These are phyloP conservation scores for Pythium myriotylum DNA, from an alignment of 352 stramenopile genomes.

Conservation along the genomic window DNA sequence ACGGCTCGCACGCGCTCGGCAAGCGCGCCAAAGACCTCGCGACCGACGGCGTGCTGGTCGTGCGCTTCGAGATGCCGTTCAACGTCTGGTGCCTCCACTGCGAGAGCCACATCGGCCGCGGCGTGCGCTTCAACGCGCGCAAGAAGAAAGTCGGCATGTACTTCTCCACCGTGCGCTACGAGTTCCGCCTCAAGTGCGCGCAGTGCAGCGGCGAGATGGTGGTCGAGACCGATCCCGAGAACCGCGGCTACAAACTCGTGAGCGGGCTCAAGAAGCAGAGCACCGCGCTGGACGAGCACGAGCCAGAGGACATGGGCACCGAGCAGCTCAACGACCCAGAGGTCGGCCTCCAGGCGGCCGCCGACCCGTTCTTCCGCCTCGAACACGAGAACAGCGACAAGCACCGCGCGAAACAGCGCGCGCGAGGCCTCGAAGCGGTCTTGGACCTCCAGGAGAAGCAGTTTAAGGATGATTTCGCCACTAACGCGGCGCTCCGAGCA, in stretches of 20 bases:
- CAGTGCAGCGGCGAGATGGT: conserved; percentile 87
- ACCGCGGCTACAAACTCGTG: conserved; percentile 86
- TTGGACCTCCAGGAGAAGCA: conserved; percentile 58
- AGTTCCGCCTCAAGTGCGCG: conserved; percentile 95
- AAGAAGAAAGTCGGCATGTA: conserved; percentile 92
- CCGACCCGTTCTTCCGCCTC: conserved; percentile 75
- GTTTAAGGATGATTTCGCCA: conserved; percentile 71
- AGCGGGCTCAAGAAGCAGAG: conserved; percentile 90
- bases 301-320: conserved; percentile 32
- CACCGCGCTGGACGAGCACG: conserved; percentile 27
- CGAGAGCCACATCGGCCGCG: conserved; percentile 66
- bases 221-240: conserved; percentile 96
- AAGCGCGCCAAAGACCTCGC: conserved; percentile 86
- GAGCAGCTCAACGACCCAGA: conserved; percentile 62
- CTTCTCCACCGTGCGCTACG: conserved; percentile 93
- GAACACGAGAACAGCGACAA: conserved; percentile 83
- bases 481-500: conserved; percentile 58
- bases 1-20: conserved; percentile 71
- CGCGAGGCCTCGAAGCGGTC: conserved; percentile 54
- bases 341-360: conserved; percentile 40
- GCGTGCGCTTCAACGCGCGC: conserved; percentile 96
- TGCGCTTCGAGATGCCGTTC: conserved; percentile 98
- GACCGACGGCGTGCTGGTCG: conserved; percentile 86
- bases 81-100: conserved; percentile 92
- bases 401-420: conserved; percentile 42